These are phyloP conservation scores for Millerozyma miso DNA, from an alignment of 805 yeast species.

Conservation along the genomic window DNA sequence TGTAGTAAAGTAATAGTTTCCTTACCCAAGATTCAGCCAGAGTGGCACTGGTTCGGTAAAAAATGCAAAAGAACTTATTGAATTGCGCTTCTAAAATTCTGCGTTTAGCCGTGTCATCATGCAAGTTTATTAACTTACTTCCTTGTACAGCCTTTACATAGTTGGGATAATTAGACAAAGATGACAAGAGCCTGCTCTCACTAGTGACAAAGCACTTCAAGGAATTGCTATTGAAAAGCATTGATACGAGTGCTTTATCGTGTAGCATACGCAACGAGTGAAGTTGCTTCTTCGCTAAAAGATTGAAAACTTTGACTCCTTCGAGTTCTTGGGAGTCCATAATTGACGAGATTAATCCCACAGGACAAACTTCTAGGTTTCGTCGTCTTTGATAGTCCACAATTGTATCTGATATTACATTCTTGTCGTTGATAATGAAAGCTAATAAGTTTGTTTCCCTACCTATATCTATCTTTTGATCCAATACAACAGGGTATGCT, in stretches of 20 bases:
- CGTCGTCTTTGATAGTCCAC: constrained; percentile 3
- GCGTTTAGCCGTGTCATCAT: neutral
- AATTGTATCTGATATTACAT: constrained; percentile 5
- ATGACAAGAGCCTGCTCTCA: constrained; percentile 8
- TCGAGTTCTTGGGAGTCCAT: constrained; percentile 11
- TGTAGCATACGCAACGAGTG: constrained; percentile 5
- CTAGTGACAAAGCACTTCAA: constrained; percentile 9
- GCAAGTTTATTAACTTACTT: neutral
- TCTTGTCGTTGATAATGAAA: constrained; percentile 8
- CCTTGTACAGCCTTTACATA: neutral
- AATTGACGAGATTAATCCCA: constrained; percentile 5
- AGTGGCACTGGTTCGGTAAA: constrained; percentile 1
- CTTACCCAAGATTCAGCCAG: constrained; percentile 4
- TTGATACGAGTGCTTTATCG: constrained; percentile 3
- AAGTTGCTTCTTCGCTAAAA: constrained; percentile 9
- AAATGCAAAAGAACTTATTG: constrained; percentile 4
- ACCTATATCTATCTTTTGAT: constrained; percentile 5
- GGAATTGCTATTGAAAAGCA: constrained; percentile 5
- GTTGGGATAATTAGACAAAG: constrained; percentile 3
- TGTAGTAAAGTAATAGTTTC: neutral
- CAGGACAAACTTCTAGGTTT: constrained; percentile 2
- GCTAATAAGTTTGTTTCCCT: constrained; percentile 10
- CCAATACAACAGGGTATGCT: constrained; percentile 6
- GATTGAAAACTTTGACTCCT: constrained; percentile 10
- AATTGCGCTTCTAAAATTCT: constrained; percentile 3